Base-by-base conservation (phyloP, 768 basidiomycete genomes). In the Phaeotremella fagi region DNA sequence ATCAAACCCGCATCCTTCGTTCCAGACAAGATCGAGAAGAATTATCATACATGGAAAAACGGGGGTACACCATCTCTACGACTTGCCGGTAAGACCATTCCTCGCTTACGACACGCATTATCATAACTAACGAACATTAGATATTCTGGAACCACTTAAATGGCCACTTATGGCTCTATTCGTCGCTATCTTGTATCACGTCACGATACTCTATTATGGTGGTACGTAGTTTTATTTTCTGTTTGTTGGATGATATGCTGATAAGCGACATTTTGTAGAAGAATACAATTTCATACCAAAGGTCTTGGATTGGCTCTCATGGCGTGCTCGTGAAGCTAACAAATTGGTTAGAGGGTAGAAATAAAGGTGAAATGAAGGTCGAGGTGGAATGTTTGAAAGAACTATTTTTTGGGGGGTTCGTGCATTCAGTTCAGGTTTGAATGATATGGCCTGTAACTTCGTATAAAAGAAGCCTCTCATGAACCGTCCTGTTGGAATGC, bases 31-130 rank as follows among this genome's bases (percentile, higher is more conserved):
- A 48, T 71, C 11, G 70, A 66, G 18, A 66, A 54, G 37, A 70
- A 64, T 35, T 68, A 64, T 42, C 38, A 54, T 15, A 58, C 56
- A 12, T 73, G 72, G 72, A 31, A 56, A 22, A 59, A 64, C 23
- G 72, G 72, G 4, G 60, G 55, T 4, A 52, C 31, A 12, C 60
- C 67, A 24, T 54, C 63, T 20, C 25, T 60, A 7, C 18, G 59
- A 15, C 29, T 64, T 26, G 43, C 54, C 14, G 63, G 61, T 64
- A 22, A 35, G 61, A 63, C 31, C n/a, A 26, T n/a, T n/a, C 22
- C 15, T 42, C 6, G 29, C 28, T 9, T 20, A 3, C 25, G 23
- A 29, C 26, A 28, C 14, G 22, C 7, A 7, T 7, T 33, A 33
- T 16, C 31, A 33, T 16, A 33, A 33, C 31, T 7, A 33, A 33